These are phyloP conservation scores for Quercus robur DNA, from an alignment of 306 rosid species.

Conservation along the genomic window DNA sequence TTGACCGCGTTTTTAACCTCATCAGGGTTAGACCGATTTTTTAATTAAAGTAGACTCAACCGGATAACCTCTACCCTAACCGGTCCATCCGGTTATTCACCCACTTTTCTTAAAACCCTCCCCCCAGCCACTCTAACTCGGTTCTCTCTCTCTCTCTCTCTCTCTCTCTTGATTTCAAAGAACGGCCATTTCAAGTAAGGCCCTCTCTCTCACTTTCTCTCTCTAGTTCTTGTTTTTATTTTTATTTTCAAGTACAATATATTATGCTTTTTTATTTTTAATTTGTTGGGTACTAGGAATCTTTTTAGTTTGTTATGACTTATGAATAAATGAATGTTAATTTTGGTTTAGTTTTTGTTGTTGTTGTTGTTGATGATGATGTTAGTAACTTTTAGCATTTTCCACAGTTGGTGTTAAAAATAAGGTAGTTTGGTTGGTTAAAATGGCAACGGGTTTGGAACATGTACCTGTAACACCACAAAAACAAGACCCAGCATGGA, in stretches of 20 bases:
- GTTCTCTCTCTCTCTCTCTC: conserved; percentile 31
- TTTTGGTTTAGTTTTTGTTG: conserved; percentile 1
- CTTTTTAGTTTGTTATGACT: neutral
- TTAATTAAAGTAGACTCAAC: conserved; percentile 17
- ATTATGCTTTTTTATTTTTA: neutral
- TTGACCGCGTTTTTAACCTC: conserved; percentile 35
- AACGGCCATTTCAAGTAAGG: conserved; percentile 47
- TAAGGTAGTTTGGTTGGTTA: neutral
- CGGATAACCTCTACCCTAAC: conserved; percentile 49
- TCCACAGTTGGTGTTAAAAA: neutral
- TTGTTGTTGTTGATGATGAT: neutral
- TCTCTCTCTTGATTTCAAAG: neutral
- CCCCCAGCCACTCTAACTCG: conserved; percentile 38
- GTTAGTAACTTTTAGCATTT: neutral
- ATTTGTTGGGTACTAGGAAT: neutral
- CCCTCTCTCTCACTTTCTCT: conserved; percentile 1
- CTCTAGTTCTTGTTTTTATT: neutral
- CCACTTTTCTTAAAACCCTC: conserved; percentile 28
- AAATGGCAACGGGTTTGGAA: conserved; percentile 62
- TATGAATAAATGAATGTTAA: neutral
- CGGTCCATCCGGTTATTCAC: conserved; percentile 55
- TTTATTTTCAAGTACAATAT: neutral
- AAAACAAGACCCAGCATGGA: conserved; percentile 95
- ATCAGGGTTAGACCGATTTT: conserved; percentile 21
- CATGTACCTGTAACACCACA: conserved; percentile 72